phyloP scores from a whole-genome alignment of 2,329 filamentous ascomycete species.

The Neofusicoccum parvum region DNA sequence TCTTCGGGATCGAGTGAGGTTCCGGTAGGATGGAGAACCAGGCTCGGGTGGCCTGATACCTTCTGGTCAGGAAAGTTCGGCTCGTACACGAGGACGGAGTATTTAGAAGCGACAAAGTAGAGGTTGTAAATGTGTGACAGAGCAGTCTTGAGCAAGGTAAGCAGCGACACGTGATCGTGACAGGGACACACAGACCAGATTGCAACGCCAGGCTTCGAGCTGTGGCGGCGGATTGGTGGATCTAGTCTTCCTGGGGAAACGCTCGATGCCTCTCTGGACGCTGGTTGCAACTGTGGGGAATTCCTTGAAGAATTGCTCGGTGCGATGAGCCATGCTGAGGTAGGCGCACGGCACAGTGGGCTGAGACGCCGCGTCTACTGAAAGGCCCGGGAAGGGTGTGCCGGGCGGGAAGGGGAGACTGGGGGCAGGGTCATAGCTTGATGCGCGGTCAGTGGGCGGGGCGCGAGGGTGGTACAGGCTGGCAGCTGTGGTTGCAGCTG shows the following conservation, averaged over 20 bases:
- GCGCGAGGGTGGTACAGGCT: background rate
- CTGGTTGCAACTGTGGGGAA: slow-evolving; percentile 27
- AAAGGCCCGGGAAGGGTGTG: background rate
- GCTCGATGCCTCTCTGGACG: slow-evolving; percentile 28
- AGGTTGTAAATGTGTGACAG: slow-evolving; percentile 50
- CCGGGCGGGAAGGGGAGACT: background rate
- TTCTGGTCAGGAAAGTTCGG: slow-evolving; percentile 47
- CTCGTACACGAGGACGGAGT: slow-evolving; percentile 45
- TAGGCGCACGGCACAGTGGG: background rate
- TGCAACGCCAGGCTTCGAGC: slow-evolving; percentile 44
- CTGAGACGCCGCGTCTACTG: background rate
- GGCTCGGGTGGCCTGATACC: slow-evolving; percentile 36
- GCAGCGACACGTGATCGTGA: slow-evolving; percentile 2
- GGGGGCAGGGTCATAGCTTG: background rate
- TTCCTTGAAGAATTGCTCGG: slow-evolving; percentile 11
- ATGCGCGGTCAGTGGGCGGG: background rate
- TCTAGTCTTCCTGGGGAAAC: slow-evolving; percentile 28
- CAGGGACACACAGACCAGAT: slow-evolving; percentile 33
- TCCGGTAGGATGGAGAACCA: slow-evolving; percentile 43
- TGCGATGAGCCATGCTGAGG: background rate
- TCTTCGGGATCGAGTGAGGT: slow-evolving; percentile 30
- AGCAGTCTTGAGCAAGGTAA: slow-evolving; percentile 38
- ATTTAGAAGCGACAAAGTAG: slow-evolving; percentile 50
- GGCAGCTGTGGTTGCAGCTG: background rate
- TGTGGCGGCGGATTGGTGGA: slow-evolving; percentile 20